Percentiles rank a stretch among this genome's conserved stretches.
Evolutionary conservation across 176 grass and related monocot genomes (phyloP).

Genomic region (Eragrostis curvula): DNA sequence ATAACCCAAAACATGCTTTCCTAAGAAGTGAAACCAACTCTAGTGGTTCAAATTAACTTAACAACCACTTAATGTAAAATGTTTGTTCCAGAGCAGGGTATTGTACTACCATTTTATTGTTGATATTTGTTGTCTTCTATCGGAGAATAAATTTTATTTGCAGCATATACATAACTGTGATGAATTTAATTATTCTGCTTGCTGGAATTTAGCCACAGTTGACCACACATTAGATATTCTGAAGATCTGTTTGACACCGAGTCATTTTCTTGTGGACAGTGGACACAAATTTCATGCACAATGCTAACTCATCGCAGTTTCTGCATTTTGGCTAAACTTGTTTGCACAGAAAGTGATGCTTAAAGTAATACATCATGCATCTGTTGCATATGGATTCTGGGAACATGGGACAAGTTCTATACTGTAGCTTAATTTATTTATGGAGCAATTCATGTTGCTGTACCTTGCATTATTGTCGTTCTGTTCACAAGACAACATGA

Average conservation of each 20-base stretch:
- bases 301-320: neutral
- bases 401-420: neutral
- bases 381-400: neutral
- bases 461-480: neutral
- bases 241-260: neutral
- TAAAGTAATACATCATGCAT: neutral
- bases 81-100: too few species aligned
- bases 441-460: neutral
- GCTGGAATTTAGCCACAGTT: neutral
- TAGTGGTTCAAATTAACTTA: too few species aligned
- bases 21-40: too few species aligned
- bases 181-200: neutral
- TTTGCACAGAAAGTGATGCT: constrained; percentile 16
- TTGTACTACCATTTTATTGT: too few species aligned
- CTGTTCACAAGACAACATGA: constrained; percentile 5
- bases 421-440: neutral
- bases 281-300: neutral
- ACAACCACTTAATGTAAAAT: too few species aligned
- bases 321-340: constrained; percentile 10
- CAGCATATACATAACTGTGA: neutral
- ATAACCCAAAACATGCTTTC: too few species aligned
- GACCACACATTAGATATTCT: neutral
- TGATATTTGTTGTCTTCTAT: neutral
- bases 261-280: neutral
- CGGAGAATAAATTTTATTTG: neutral